Evolutionary conservation across 768 basidiomycete genomes (phyloP), one percentile per base, ranked within the genome.

Genomic region (Suillus fuscotomentosus): DNA sequence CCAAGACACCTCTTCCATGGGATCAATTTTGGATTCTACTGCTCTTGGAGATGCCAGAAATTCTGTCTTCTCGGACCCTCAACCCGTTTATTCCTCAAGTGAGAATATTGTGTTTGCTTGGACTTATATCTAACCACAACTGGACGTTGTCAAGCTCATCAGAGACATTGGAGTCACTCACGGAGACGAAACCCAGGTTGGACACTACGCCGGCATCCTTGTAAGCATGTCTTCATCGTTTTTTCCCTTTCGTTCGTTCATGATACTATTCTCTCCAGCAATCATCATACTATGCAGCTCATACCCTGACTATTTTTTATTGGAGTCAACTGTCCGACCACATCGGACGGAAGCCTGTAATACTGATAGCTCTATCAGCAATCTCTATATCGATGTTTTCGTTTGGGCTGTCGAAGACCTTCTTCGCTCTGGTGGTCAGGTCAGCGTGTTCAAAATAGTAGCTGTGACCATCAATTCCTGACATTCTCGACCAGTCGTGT

Each of bases 11-110:
- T 60, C 73, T 92, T 39, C 91, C 91, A 34, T 85, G 83, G 84
- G 79, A 80, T 63, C 91, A 92, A 78, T 81, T 92, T 65, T 80
- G 80, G 60, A 84, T 93, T 60, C 78, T 92, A 3, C 72, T 92
- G 66, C 78, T 91, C 67, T 78, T 92, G 45, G 89, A 91, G 73
- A 78, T 92, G 42, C 84, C 89, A 61, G 91, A 93, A 72, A 89
- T 90, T 5, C 72, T 92, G 62, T 88, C 90, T 7, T 84, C 83
- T 13, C 83, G 89, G 66, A 88, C 92, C 63, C 90, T 92, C 64
- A 85, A 85, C 50, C 91, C 91, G 0, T 92, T 91, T 70, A 83
- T 86, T 51, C 88, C 88, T 6, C 70, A 76, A 79, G 89, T 88
- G 67, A 36, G 82, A 60, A 9, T 41, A 5, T 31, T 48, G 1